These are phyloP conservation scores for Canavalia gladiata DNA, from an alignment of 306 rosid species.

Conservation along the genomic window DNA sequence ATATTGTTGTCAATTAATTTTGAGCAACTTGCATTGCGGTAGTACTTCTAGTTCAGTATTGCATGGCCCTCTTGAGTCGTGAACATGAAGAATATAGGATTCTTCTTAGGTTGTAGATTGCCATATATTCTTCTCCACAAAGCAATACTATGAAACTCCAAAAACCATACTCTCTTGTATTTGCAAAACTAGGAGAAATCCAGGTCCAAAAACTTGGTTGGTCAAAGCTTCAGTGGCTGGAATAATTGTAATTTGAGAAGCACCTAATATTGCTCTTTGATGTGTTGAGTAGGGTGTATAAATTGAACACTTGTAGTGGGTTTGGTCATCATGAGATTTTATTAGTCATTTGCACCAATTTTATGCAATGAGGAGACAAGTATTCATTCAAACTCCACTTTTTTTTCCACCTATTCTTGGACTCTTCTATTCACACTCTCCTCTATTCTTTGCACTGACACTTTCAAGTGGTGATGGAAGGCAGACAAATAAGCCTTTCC, in stretches of 20 bases:
- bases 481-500: conserved; percentile 38
- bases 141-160: neutral
- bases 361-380: conserved; percentile 39
- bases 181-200: conserved; percentile 13
- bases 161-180: conserved; percentile 19
- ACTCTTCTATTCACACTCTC: conserved; percentile 43
- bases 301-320: conserved; percentile 59
- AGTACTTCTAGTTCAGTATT: conserved; percentile 33
- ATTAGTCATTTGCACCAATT: conserved; percentile 42
- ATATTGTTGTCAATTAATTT: conserved; percentile 44
- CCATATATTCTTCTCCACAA: conserved; percentile 39
- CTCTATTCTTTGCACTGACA: conserved; percentile 18
- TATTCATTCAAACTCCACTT: conserved; percentile 49
- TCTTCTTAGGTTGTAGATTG: conserved; percentile 2
- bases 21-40: conserved; percentile 50
- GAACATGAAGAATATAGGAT: conserved; percentile 20
- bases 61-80: conserved; percentile 14
- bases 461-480: conserved; percentile 40
- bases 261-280: conserved; percentile 31
- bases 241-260: conserved; percentile 47
- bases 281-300: conserved; percentile 37
- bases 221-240: conserved; percentile 40
- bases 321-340: conserved; percentile 48
- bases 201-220: conserved; percentile 21
- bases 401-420: conserved; percentile 15